Percentiles rank a stretch among this genome's conserved stretches.
phyloP scores from a whole-genome alignment of 495 filamentous ascomycete species.

The Corynascus novoguineensis region DNA sequence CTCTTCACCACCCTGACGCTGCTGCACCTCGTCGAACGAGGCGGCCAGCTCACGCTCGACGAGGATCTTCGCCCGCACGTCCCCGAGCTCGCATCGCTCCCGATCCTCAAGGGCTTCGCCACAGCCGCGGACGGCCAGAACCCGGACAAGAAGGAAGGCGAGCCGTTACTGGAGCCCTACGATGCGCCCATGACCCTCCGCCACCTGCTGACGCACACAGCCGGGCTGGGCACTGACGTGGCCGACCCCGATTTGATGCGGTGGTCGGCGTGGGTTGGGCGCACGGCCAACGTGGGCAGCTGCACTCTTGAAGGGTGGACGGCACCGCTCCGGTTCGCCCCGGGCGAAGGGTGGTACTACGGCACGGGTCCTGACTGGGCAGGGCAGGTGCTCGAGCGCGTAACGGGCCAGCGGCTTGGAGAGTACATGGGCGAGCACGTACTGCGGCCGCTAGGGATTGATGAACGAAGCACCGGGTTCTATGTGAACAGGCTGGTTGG shows the following conservation, averaged over 20 bases:
- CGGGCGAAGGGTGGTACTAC: slow-evolving; percentile 32
- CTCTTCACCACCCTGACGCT: slow-evolving; percentile 32
- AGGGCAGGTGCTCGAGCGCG: slow-evolving; percentile 23
- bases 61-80: slow-evolving; percentile 27
- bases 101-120: slow-evolving; percentile 27
- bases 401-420: slow-evolving; percentile 19
- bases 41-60: slow-evolving; percentile 31
- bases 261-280: slow-evolving; percentile 23
- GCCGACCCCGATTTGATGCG: slow-evolving; percentile 21
- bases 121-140: too few species aligned
- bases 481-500: neutral
- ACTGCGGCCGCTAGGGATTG: slow-evolving; percentile 23
- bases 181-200: slow-evolving; percentile 24
- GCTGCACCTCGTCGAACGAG: slow-evolving; percentile 36
- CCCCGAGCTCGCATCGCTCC: slow-evolving; percentile 30
- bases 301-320: slow-evolving; percentile 28
- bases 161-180: slow-evolving; percentile 28
- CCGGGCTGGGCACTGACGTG: slow-evolving; percentile 27
- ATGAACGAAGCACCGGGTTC: slow-evolving; percentile 22
- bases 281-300: slow-evolving; percentile 11
- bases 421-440: slow-evolving; percentile 24
- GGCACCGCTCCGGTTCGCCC: slow-evolving; percentile 26
- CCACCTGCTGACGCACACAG: slow-evolving; percentile 31
- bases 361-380: slow-evolving; percentile 32
- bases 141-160: neutral